Conservation (phyloP, 495 filamentous ascomycete genomes). For the Podospora pseudocomata region DNA sequence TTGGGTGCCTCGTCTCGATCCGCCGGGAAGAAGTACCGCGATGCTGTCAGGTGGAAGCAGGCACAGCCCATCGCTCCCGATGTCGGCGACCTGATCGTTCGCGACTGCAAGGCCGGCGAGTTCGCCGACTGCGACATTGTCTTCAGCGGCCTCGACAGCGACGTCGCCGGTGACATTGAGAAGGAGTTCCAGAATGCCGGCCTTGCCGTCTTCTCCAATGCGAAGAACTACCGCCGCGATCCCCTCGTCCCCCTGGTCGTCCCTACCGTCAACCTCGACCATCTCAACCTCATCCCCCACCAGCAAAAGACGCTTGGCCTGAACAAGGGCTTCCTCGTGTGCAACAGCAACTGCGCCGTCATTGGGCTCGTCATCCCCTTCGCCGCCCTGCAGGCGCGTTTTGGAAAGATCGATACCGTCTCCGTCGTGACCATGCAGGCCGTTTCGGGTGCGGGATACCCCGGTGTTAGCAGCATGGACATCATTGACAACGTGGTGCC, state of each 20-base stretch:
- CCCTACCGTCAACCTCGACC: constrained; percentile 77
- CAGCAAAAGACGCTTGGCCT: constrained; percentile 64
- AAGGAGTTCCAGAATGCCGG: constrained; percentile 74
- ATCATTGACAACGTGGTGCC: constrained; percentile 81
- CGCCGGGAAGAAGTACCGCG: constrained; percentile 76
- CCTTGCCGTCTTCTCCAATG: constrained; percentile 80
- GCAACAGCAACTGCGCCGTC: constrained; percentile 89
- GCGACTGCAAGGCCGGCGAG: constrained; percentile 67
- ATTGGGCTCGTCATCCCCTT: constrained; percentile 88
- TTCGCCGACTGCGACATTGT: constrained; percentile 85
- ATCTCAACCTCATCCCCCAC: constrained; percentile 72
- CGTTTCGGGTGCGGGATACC: constrained; percentile 83
- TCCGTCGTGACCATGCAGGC: constrained; percentile 87
- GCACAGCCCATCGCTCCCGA: constrained; percentile 60
- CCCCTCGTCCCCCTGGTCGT: constrained; percentile 81
- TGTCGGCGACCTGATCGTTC: constrained; percentile 66
- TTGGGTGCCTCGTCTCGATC: constrained; percentile 77
- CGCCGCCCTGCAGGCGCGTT: constrained; percentile 71
- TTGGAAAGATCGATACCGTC: constrained; percentile 69
- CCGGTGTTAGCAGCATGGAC: constrained; percentile 72
- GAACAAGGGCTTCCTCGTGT: constrained; percentile 76
- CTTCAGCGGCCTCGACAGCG: constrained; percentile 81
- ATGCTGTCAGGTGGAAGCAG: constrained; percentile 85
- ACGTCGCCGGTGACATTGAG: constrained; percentile 79
- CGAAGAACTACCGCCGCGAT: constrained; percentile 83